Conservation (phyloP, 2,329 filamentous ascomycete species). For the Rosellinia necatrix region DNA sequence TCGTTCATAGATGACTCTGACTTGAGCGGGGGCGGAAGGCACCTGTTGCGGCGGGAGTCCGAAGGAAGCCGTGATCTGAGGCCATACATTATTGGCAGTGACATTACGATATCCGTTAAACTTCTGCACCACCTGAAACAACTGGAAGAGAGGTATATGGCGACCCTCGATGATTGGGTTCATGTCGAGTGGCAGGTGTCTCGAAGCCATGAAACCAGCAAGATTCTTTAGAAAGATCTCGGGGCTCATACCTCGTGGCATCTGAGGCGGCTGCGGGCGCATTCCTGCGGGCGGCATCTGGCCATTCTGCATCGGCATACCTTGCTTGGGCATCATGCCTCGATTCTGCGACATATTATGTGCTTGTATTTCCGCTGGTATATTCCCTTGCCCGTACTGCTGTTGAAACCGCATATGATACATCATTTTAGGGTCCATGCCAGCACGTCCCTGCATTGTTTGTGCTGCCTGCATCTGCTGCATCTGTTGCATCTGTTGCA, state of each 20-base stretch:
- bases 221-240: conserved; percentile 79
- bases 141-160: conserved; percentile 71
- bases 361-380: conserved; percentile 59
- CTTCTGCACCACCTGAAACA: conserved; percentile 80
- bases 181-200: conserved; percentile 73
- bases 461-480: conserved; percentile 43
- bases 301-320: conserved; percentile 58
- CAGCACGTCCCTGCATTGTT: conserved; percentile 53
- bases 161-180: conserved; percentile 76
- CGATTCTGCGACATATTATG: conserved; percentile 47
- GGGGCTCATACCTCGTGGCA: conserved; percentile 52
- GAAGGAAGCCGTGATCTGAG: conserved; percentile 68
- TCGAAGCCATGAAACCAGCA: conserved; percentile 74
- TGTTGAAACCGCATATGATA: conserved; percentile 85
- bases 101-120: conserved; percentile 78
- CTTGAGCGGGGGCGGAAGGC: conserved; percentile 68
- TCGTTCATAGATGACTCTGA: conserved; percentile 75
- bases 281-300: conserved; percentile 56
- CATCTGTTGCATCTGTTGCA: conserved; percentile 56
- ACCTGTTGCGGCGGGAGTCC: conserved; percentile 66
- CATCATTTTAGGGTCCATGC: conserved; percentile 72
- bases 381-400: conserved; percentile 67
- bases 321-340: conserved; percentile 60
- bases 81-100: conserved; percentile 73
- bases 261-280: conserved; percentile 52